These are phyloP conservation scores for Epicoccum sorghinum DNA, from an alignment of 2,329 filamentous ascomycete species.

Conservation along the genomic window DNA sequence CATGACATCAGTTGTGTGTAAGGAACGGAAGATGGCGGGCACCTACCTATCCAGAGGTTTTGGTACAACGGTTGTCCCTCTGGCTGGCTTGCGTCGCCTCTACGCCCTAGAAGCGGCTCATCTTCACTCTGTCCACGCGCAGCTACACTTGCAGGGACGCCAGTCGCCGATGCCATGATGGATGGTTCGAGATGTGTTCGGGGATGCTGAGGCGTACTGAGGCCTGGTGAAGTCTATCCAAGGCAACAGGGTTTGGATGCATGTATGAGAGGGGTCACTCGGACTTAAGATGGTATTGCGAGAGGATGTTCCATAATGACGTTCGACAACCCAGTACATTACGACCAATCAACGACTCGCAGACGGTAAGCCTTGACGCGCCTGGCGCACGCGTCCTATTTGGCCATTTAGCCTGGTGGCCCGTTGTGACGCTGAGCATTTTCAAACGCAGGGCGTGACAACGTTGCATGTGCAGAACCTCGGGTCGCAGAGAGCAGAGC, in stretches of 20 bases:
- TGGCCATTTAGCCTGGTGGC: too few species aligned
- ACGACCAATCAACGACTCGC: slow-evolving; percentile 22
- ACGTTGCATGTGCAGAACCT: neutral
- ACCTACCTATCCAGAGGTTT: slow-evolving; percentile 77
- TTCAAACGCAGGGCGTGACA: neutral
- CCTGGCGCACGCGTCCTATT: neutral
- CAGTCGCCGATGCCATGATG: slow-evolving; percentile 71
- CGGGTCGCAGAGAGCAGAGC: too few species aligned
- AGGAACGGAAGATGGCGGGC: neutral
- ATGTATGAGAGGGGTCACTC: slow-evolving; percentile 13
- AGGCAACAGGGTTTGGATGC: neutral
- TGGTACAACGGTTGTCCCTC: slow-evolving; percentile 67
- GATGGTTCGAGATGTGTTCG: neutral
- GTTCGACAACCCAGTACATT: slow-evolving; percentile 16
- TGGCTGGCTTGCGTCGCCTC: slow-evolving; percentile 75
- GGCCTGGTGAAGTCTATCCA: neutral
- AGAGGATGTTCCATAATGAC: slow-evolving; percentile 27
- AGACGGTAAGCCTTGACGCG: slow-evolving; percentile 13
- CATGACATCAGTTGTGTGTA: slow-evolving; percentile 18
- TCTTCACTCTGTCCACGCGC: slow-evolving; percentile 55
- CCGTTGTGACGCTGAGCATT: slow-evolving; percentile 13
- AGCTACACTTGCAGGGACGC: slow-evolving; percentile 62
- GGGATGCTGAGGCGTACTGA: neutral
- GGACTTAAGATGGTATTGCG: slow-evolving; percentile 17
- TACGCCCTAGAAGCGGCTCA: slow-evolving; percentile 72